Evolutionary conservation across 2,329 filamentous ascomycete genomes (phyloP).

Genomic region (Dactylonectria macrodidyma): DNA sequence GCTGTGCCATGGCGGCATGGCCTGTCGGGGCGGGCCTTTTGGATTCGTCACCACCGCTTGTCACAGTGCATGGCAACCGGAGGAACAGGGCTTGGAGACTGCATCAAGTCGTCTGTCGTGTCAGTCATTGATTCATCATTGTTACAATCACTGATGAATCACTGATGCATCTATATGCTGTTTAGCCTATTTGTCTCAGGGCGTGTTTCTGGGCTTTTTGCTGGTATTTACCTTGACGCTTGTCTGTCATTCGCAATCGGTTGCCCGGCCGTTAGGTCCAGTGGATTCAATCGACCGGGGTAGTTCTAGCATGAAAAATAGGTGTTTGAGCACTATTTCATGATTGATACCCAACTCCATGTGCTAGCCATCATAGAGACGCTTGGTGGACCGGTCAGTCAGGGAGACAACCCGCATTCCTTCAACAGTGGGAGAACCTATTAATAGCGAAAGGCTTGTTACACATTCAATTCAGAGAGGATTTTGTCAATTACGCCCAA

Average conservation of each 20-base stretch:
- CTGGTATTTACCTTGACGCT: conserved; percentile 29
- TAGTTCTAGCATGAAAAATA: conserved; percentile 9
- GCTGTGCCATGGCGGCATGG: conserved; percentile 10
- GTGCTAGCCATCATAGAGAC: background rate
- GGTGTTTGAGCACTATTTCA: background rate
- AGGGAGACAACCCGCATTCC: conserved; percentile 3
- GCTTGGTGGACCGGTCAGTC: background rate
- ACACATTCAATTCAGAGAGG: background rate
- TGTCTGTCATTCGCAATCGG: conserved; percentile 41
- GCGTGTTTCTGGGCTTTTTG: conserved; percentile 9
- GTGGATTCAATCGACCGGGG: conserved; percentile 12
- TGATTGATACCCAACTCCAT: background rate
- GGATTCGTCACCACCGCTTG: conserved; percentile 2
- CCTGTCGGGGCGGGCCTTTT: conserved; percentile 9
- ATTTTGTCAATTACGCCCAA: background rate
- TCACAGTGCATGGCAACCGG: conserved; percentile 25
- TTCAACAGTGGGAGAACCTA: background rate
- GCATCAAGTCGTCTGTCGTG: conserved; percentile 14
- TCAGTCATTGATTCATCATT: conserved; percentile 14
- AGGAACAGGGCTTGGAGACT: conserved; percentile 18
- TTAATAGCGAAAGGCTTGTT: background rate
- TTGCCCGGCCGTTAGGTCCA: conserved; percentile 14
- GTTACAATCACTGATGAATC: too few species aligned
- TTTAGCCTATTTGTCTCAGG: conserved; percentile 20
- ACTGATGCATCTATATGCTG: background rate